Percentiles rank a stretch among this genome's conserved stretches.
Evolutionary conservation across 1,284 basidiomycete genomes (phyloP).

Genomic region (Neonothopanus nambi): DNA sequence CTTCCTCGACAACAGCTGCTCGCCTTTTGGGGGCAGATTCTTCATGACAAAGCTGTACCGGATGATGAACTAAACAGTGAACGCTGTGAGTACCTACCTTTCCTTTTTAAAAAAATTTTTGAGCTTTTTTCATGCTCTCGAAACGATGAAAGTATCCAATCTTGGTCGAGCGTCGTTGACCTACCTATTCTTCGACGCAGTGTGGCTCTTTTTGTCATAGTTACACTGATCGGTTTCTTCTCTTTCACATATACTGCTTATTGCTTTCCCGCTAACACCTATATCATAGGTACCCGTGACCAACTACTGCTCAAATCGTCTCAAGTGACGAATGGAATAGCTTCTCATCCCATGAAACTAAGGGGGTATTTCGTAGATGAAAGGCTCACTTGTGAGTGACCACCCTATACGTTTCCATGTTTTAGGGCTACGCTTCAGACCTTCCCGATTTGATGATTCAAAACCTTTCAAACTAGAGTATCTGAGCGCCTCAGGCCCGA

Average conservation of each 20-base stretch:
- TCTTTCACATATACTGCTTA: too few species aligned
- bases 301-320: too few species aligned
- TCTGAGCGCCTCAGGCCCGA: constrained; percentile 68
- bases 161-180: constrained; percentile 48
- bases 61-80: too few species aligned
- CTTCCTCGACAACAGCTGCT: too few species aligned
- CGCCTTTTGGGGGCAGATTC: too few species aligned
- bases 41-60: too few species aligned
- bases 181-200: constrained; percentile 51
- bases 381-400: constrained; percentile 15
- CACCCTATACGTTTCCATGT: not conserved
- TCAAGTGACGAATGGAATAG: too few species aligned
- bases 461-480: constrained; percentile 86
- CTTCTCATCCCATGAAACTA: too few species aligned
- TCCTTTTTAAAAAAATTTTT: too few species aligned
- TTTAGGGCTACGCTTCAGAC: constrained; percentile 4
- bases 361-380: too few species aligned
- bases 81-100: too few species aligned
- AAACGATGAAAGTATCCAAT: constrained; percentile 56
- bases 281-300: too few species aligned
- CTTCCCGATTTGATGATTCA: constrained; percentile 52
- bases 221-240: constrained; percentile 77
- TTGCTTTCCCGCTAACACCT: not conserved
- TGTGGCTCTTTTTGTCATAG: constrained; percentile 75
- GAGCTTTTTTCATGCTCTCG: constrained; percentile 23